Conservation (phyloP, 495 filamentous ascomycete genomes). For the Aspergillus coremiiformis region DNA sequence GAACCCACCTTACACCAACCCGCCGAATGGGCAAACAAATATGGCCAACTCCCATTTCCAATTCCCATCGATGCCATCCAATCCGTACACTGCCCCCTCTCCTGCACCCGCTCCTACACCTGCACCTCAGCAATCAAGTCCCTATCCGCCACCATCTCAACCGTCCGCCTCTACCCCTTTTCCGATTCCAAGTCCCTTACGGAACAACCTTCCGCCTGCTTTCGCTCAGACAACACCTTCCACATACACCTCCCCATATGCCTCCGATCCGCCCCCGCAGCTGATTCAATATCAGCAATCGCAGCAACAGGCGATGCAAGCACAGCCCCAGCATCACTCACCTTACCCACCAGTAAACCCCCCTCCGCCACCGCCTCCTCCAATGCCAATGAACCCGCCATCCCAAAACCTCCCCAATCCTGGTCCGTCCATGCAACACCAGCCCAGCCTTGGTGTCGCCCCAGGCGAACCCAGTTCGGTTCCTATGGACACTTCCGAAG, state of each 20-base stretch:
- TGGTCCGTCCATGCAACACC: conserved; percentile 22
- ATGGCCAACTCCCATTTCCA: conserved; percentile 40
- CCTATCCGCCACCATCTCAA: conserved; percentile 19
- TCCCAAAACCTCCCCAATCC: conserved; percentile 22
- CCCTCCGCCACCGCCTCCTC: conserved; percentile 17
- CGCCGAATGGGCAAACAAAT: conserved; percentile 20
- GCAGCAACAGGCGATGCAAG: conserved; percentile 22
- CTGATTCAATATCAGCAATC: conserved; percentile 27
- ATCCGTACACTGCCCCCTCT: conserved; percentile 22
- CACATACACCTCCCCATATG: conserved; percentile 39
- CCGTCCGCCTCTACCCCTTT: conserved; percentile 21
- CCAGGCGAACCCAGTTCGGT: conserved; percentile 42
- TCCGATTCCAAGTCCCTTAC: conserved; percentile 36
- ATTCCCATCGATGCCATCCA: conserved; percentile 34
- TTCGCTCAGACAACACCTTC: conserved; percentile 35
- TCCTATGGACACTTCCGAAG: conserved; percentile 40
- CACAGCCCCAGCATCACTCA: conserved; percentile 27
- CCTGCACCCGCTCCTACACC: conserved; percentile 18
- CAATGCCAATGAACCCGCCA: conserved; percentile 17
- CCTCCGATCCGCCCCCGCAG: conserved; percentile 33
- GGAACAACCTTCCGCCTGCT: conserved; percentile 39
- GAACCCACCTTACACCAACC: conserved; percentile 30
- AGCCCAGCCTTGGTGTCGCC: conserved; percentile 14
- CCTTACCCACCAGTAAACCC: conserved; percentile 18
- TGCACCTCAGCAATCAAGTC: conserved; percentile 13